Evolutionary conservation across 2,329 filamentous ascomycete genomes (phyloP).

Genomic region (Venturia aucupariae): DNA sequence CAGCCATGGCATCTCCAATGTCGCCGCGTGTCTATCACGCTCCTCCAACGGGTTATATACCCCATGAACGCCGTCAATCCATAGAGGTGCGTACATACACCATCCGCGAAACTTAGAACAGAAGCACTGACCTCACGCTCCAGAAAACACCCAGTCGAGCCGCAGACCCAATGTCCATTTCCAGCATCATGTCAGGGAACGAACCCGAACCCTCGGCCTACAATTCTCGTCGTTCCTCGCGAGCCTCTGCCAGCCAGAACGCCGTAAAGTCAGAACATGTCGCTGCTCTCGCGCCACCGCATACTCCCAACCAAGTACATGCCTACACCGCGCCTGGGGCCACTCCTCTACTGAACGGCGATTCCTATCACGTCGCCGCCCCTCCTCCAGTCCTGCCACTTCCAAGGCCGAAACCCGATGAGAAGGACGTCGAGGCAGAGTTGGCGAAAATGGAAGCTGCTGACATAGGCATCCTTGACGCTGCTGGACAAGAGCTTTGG

Average conservation of each 20-base stretch:
- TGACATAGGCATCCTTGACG: conserved; percentile 50
- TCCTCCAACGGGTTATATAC: conserved; percentile 21
- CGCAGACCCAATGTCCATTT: conserved; percentile 89
- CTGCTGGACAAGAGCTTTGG: conserved; percentile 36
- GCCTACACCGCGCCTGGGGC: background rate
- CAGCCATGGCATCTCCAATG: conserved; percentile 12
- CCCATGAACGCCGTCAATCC: conserved; percentile 1
- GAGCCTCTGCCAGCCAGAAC: conserved; percentile 19
- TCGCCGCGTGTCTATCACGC: conserved; percentile 8
- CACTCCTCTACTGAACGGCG: conserved; percentile 8
- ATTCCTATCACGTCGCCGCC: background rate
- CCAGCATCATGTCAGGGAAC: conserved; percentile 79
- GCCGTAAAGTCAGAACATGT: conserved; percentile 28
- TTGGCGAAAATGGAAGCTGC: conserved; percentile 50
- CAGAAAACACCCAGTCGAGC: conserved; percentile 60
- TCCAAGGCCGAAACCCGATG: conserved; percentile 32
- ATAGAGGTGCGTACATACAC: conserved; percentile 6
- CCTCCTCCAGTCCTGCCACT: background rate
- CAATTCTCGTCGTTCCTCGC: conserved; percentile 6
- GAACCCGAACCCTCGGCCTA: conserved; percentile 50
- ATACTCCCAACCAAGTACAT: conserved; percentile 3
- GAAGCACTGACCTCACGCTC: background rate
- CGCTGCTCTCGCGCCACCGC: conserved; percentile 17
- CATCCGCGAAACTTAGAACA: background rate
- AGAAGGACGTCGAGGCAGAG: conserved; percentile 59